phyloP scores from a whole-genome alignment of 352 stramenopile species.

The Blastocystis sp. region DNA sequence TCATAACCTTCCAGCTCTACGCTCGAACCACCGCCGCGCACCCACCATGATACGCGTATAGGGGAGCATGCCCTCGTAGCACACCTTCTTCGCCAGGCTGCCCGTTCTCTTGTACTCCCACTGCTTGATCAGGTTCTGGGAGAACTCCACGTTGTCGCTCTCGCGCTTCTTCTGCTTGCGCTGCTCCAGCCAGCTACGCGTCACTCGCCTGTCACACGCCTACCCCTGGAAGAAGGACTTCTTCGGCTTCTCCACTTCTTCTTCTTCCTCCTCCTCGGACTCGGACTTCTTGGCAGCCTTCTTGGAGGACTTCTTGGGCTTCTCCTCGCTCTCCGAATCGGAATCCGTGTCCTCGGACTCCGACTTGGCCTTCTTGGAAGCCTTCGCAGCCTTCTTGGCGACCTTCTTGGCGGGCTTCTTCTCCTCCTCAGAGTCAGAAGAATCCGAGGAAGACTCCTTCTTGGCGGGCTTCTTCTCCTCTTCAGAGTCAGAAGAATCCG shows the following conservation, averaged over 20 bases:
- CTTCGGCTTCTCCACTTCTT: slow-evolving; percentile 67
- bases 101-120: slow-evolving; percentile 64
- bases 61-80: slow-evolving; percentile 68
- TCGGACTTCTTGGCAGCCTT: slow-evolving; percentile 1
- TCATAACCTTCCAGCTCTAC: slow-evolving; percentile 64
- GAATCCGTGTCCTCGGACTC: slow-evolving; percentile 3
- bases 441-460: not conserved
- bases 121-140: slow-evolving; percentile 31
- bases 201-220: not conserved
- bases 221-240: slow-evolving; percentile 60
- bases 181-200: slow-evolving; percentile 60
- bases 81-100: slow-evolving; percentile 62
- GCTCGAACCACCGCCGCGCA: not conserved
- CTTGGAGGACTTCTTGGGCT: slow-evolving; percentile 38
- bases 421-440: not conserved
- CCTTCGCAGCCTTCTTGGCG: not conserved
- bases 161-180: slow-evolving; percentile 55
- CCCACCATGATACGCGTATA: slow-evolving; percentile 62
- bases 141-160: slow-evolving; percentile 67
- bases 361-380: not conserved
- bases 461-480: slow-evolving; percentile 52
- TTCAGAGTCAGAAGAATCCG: slow-evolving; percentile 29
- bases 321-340: slow-evolving; percentile 15
- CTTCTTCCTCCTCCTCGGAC: slow-evolving; percentile 46
- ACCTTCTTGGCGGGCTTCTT: not conserved